Evolutionary conservation across 2,329 filamentous ascomycete species (phyloP).

Genomic region (Apiospora aurea): DNA sequence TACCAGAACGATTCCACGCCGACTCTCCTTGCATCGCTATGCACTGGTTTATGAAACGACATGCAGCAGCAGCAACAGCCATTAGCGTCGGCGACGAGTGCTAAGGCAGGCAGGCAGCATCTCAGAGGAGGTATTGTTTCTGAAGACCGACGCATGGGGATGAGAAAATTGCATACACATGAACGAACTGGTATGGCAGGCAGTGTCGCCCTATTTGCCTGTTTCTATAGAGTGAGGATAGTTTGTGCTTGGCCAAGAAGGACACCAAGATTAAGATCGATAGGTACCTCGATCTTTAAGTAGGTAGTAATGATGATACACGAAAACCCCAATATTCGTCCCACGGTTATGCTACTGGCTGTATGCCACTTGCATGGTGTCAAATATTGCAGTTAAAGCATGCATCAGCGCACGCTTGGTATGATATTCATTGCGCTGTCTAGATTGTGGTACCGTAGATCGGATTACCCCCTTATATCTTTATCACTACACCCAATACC

Average conservation of each 20-base stretch:
- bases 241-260: neutral
- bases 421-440: neutral
- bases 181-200: neutral
- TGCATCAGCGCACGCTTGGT: neutral
- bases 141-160: neutral
- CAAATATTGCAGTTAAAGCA: neutral
- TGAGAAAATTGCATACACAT: neutral
- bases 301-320: constrained; percentile 1
- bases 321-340: neutral
- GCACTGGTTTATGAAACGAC: neutral
- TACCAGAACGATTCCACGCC: neutral
- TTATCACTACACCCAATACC: neutral
- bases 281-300: neutral
- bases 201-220: neutral
- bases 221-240: constrained; percentile 3
- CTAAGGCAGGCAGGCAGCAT: neutral
- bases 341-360: neutral
- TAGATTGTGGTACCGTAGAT: neutral
- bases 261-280: neutral
- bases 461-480: neutral
- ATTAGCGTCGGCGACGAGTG: neutral
- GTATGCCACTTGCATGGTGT: neutral
- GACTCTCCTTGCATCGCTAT: neutral
- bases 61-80: neutral
- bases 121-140: neutral